These are phyloP conservation scores for Ajuga chamaepitys DNA, from an alignment of 257 asterid species.

Conservation along the genomic window DNA sequence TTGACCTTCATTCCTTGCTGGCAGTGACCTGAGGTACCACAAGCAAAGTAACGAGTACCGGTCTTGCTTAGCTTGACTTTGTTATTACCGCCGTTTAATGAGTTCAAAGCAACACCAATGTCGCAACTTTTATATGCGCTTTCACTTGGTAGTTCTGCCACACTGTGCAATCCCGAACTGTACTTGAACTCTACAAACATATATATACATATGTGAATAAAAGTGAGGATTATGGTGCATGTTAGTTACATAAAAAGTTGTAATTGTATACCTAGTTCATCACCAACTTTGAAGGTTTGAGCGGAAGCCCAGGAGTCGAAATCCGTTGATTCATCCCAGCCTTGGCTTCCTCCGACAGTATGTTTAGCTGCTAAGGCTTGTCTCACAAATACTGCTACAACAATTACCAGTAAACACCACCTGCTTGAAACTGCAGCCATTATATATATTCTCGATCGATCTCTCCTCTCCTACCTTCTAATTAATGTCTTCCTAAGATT, in stretches of 20 bases:
- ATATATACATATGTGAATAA: not conserved
- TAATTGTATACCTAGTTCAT: conserved; percentile 45
- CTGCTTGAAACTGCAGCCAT: conserved; percentile 25
- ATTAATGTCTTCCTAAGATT: not conserved
- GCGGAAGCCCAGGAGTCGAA: conserved; percentile 65
- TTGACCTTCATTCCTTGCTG: conserved; percentile 76
- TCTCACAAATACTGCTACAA: not conserved
- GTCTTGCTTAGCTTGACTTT: conserved; percentile 57
- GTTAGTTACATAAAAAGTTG: too few relatives aligned
- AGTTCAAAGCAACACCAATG: conserved; percentile 35
- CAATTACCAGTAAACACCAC: not conserved
- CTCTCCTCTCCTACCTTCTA: not conserved
- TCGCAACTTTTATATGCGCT: conserved; percentile 66
- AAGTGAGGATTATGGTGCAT: not conserved
- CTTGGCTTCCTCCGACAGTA: conserved; percentile 75
- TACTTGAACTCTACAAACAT: conserved; percentile 52
- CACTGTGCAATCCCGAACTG: conserved; percentile 62
- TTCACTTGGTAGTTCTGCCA: conserved; percentile 54
- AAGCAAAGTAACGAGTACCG: conserved; percentile 69
- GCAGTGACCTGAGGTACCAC: conserved; percentile 81
- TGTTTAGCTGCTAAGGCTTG: conserved; percentile 43
- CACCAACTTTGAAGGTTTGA: conserved; percentile 77
- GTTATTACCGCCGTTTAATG: conserved; percentile 44
- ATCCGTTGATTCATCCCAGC: conserved; percentile 81
- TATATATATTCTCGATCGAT: not conserved